Percentiles rank a stretch among this genome's conserved stretches.
phyloP scores from a whole-genome alignment of 2,329 filamentous ascomycete genomes.

The Sporothrix globosa region DNA sequence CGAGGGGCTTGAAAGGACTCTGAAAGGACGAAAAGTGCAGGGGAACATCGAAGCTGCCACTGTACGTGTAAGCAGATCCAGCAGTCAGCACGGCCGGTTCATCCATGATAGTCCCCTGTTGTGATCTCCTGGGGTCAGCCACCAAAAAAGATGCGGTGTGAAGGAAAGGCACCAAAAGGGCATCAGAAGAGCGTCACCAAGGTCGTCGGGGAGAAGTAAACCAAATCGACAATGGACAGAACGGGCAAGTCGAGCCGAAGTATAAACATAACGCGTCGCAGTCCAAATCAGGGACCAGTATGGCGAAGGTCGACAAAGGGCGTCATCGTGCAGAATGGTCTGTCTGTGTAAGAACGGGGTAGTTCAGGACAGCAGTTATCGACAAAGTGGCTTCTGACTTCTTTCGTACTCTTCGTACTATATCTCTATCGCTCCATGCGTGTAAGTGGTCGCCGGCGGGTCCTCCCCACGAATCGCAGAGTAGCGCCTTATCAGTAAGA shows the following conservation, averaged over 20 bases:
- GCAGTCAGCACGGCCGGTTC: too few species aligned
- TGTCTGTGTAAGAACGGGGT: not conserved
- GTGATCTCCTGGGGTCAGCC: too few species aligned
- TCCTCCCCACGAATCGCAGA: constrained; percentile 13
- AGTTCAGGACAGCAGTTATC: not conserved
- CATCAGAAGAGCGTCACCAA: constrained; percentile 19
- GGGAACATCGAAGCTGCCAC: too few species aligned
- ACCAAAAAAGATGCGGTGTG: too few species aligned
- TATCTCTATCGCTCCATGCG: not conserved
- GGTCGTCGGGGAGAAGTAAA: not conserved
- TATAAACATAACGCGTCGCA: not conserved
- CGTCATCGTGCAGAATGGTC: not conserved
- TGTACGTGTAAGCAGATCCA: too few species aligned
- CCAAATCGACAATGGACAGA: not conserved
- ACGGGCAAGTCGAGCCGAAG: constrained; percentile 10
- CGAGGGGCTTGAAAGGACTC: not conserved
- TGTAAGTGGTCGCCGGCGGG: too few species aligned
- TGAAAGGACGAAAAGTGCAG: not conserved
- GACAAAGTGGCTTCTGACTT: too few species aligned
- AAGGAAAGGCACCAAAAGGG: not conserved
- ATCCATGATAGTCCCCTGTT: too few species aligned
- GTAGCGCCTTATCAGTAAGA: constrained; percentile 1
- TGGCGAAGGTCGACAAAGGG: not conserved
- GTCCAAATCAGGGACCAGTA: not conserved
- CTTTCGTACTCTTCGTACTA: not conserved